Evolutionary conservation across 352 stramenopile species (phyloP), one percentile per base, ranked within the genome.

Genomic region (Pythium chondricola): DNA sequence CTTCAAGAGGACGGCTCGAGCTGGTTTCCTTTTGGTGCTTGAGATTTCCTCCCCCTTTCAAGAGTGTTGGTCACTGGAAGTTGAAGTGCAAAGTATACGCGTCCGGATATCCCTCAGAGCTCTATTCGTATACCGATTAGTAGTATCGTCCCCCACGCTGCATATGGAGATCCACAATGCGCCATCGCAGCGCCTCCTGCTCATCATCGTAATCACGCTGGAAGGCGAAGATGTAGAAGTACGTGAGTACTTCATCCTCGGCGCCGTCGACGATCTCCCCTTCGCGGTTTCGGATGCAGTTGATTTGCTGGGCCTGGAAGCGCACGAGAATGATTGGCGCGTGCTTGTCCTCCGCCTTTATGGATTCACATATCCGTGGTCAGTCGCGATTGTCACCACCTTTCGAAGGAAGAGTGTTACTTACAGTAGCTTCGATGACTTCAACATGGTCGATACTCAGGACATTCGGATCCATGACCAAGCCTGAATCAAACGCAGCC

Each of bases 281-380:
- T 62, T 98, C 88, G 47, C 95, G 92, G 70, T 98, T 98, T 52
- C 91, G 79, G 31, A 99, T 96, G 71, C 96, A 99, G 77, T 99
- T 97, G 67, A 99, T 98, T 74, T 99, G 96, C 73, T 99, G 96
- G 36, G 91, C 93, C 79, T 98, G 96, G 67, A 98, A 98, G 50
- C 97, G 91, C 31, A 98, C 63, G 10, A 98, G 63, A 61, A 99
- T 96, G 48, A 98, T 98, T 7, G 96, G 96, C 46, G 95, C 79
- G 49, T 91, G 82, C 41, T 89, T 93, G 44, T 64, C 56, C 38
- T 64, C 56, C 16, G 56, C 48, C 48, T 56, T 14, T 2, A 38
- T 20, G 26, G 17, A 17, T 4, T 2, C 2, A 43, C 6, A 26
- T 2, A 37, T n/a, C n/a, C n/a, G n/a, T n/a, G n/a, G n/a, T n/a